A percentile compares a stretch with the other conserved stretches of the same genome.
These are phyloP conservation scores for Coemansia sp. DNA, from an alignment of 192 early-diverging fungal species.

Conservation along the genomic window DNA sequence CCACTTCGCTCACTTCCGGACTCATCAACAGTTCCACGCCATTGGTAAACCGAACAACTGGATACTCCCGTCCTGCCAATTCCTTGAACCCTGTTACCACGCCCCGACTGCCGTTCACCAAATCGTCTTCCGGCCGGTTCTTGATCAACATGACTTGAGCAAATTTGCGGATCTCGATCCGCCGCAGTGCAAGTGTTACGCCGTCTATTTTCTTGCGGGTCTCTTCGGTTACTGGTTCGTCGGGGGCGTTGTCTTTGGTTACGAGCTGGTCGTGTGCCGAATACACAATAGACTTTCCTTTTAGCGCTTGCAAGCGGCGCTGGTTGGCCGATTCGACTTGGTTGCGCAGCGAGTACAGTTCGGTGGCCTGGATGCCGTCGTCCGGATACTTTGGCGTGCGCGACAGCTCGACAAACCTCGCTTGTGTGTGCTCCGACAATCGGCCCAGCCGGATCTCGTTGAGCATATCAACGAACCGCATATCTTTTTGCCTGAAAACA, in stretches of 20 bases:
- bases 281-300: slow-evolving; percentile 55
- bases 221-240: slow-evolving; percentile 14
- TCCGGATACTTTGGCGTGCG: slow-evolving; percentile 57
- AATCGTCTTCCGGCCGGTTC: slow-evolving; percentile 59
- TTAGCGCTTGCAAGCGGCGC: slow-evolving; percentile 55
- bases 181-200: slow-evolving; percentile 45
- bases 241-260: slow-evolving; percentile 1
- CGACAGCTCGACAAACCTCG: slow-evolving; percentile 53
- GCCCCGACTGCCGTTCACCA: slow-evolving; percentile 85
- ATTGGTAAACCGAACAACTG: slow-evolving; percentile 47
- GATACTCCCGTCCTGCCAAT: slow-evolving; percentile 40
- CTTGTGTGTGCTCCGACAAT: slow-evolving; percentile 58
- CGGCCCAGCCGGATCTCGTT: slow-evolving; percentile 82
- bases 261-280: slow-evolving; percentile 49
- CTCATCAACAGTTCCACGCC: slow-evolving; percentile 55
- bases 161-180: slow-evolving; percentile 66
- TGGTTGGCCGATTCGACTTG: slow-evolving; percentile 78
- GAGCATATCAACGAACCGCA: slow-evolving; percentile 74
- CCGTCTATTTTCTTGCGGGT: slow-evolving; percentile 30
- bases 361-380: slow-evolving; percentile 66
- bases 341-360: slow-evolving; percentile 71
- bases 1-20: slow-evolving; percentile 58
- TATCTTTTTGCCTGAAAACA: slow-evolving; percentile 86
- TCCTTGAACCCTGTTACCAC: slow-evolving; percentile 50
- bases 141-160: slow-evolving; percentile 91